phyloP scores from a whole-genome alignment of 805 yeast species.

The Naumovozyma dairenensis region DNA sequence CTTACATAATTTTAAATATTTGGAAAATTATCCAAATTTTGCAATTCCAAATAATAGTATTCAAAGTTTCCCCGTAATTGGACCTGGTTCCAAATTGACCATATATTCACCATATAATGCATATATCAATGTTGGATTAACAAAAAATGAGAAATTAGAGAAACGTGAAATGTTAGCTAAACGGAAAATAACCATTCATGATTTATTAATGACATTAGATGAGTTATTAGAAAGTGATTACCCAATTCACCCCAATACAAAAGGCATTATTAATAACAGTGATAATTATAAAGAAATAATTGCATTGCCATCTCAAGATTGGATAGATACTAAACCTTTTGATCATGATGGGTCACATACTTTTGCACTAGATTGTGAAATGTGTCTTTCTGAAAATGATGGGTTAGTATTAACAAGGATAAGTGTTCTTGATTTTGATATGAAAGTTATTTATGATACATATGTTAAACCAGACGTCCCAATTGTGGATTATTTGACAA shows the following conservation, averaged over 20 bases:
- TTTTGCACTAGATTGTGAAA: conserved; percentile 88
- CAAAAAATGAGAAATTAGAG: conserved; percentile 45
- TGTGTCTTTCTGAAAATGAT: conserved; percentile 54
- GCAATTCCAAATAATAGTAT: conserved; percentile 5
- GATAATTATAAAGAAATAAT: conserved; percentile 6
- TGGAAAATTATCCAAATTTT: conserved; percentile 3
- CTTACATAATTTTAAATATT: conserved; percentile 2
- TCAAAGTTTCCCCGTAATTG: conserved; percentile 37
- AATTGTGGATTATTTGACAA: conserved; percentile 73
- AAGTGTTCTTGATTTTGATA: conserved; percentile 58
- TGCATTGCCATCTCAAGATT: conserved; percentile 20
- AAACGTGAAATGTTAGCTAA: conserved; percentile 23
- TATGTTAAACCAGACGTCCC: conserved; percentile 68
- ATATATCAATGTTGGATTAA: conserved; percentile 45
- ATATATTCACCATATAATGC: conserved; percentile 46
- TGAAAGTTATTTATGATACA: conserved; percentile 54
- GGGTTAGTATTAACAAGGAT: conserved; percentile 70
- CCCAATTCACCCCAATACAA: conserved; percentile 46
- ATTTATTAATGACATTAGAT: conserved; percentile 42
- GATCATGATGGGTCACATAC: conserved; percentile 53
- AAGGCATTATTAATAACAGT: conserved; percentile 8
- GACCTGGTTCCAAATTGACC: conserved; percentile 60
- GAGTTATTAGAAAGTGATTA: conserved; percentile 42
- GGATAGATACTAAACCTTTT: conserved; percentile 46
- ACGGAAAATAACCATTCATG: conserved; percentile 36